Percentiles rank a stretch among this genome's conserved stretches.
Conservation (phyloP, 2,329 filamentous ascomycete genomes). For the Beauveria asiatica region DNA sequence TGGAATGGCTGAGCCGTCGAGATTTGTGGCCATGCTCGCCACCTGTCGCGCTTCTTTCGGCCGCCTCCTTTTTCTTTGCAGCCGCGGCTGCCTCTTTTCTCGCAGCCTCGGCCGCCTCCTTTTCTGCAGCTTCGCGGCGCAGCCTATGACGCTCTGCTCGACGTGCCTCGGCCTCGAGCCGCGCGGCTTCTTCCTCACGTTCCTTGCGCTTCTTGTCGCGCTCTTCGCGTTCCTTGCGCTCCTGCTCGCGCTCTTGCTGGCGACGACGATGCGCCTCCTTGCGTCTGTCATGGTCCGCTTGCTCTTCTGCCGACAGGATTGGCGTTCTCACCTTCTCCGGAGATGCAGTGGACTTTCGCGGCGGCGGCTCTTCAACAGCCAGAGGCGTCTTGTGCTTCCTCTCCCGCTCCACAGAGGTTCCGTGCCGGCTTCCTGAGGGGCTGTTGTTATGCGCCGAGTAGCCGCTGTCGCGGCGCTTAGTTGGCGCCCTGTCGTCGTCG, state of each 20-base stretch:
- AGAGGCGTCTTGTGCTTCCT: not conserved
- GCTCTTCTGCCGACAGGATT: constrained; percentile 29
- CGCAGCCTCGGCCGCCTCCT: not conserved
- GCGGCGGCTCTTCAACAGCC: not conserved
- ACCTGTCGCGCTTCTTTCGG: not conserved
- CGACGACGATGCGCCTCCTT: constrained; percentile 32
- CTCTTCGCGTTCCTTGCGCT: constrained; percentile 12
- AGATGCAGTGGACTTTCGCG: not conserved
- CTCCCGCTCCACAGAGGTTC: constrained; percentile 36
- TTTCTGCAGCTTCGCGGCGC: constrained; percentile 1
- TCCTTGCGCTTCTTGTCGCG: constrained; percentile 11
- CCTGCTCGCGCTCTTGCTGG: constrained; percentile 11
- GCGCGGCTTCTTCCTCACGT: not conserved
- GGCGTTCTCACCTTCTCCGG: constrained; percentile 27
- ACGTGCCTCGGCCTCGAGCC: constrained; percentile 11
- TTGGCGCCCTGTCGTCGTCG: constrained; percentile 21
- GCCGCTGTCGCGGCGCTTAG: constrained; percentile 38
- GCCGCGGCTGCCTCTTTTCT: constrained; percentile 5
- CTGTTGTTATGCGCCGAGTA: constrained; percentile 33
- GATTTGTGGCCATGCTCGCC: constrained; percentile 22
- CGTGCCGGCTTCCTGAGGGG: constrained; percentile 25
- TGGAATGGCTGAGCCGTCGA: constrained; percentile 33
- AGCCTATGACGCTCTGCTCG: not conserved
- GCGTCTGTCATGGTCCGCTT: constrained; percentile 40
- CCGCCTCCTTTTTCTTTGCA: not conserved